Percentiles rank a stretch among this genome's conserved stretches.
These are phyloP conservation scores for Aureobasidium sp. DNA, from an alignment of 2,329 filamentous ascomycete genomes.

Conservation along the genomic window DNA sequence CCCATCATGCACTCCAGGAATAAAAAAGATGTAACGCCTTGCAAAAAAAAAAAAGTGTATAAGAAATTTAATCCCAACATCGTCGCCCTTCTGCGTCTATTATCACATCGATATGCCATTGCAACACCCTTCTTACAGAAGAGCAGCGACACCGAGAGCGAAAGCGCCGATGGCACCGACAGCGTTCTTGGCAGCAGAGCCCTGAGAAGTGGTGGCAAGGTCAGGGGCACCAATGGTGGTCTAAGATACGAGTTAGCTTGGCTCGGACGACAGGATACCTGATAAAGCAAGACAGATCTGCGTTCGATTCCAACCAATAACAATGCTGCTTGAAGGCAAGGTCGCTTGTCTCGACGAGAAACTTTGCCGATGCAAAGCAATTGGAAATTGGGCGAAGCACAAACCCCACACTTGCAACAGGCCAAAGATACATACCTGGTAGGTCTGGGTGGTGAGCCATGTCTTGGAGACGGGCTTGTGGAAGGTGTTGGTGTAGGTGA, in stretches of 20 bases:
- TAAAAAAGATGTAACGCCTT: slow-evolving; percentile 1
- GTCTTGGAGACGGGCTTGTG: neutral
- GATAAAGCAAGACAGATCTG: neutral
- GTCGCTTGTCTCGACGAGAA: neutral
- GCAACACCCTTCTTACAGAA: slow-evolving; percentile 5
- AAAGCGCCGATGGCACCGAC: slow-evolving; percentile 6
- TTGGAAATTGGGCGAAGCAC: neutral
- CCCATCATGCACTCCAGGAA: slow-evolving; percentile 6
- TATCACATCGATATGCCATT: neutral
- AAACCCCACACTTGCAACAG: neutral
- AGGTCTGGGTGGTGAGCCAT: slow-evolving; percentile 3
- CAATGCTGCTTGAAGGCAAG: neutral
- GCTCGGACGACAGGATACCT: neutral
- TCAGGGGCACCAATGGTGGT: slow-evolving; percentile 9
- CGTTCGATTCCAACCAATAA: neutral
- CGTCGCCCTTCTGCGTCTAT: neutral
- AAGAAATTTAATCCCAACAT: slow-evolving; percentile 8
- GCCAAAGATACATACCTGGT: neutral
- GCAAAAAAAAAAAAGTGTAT: slow-evolving; percentile 5
- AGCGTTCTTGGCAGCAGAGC: neutral
- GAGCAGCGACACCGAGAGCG: slow-evolving; percentile 10
- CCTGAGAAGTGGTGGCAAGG: neutral
- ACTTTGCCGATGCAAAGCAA: neutral
- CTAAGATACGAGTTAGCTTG: neutral
- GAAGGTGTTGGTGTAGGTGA: slow-evolving; percentile 10